These are phyloP conservation scores for Colletotrichum higginsianum DNA, from an alignment of 2,329 filamentous ascomycete genomes.

Conservation along the genomic window DNA sequence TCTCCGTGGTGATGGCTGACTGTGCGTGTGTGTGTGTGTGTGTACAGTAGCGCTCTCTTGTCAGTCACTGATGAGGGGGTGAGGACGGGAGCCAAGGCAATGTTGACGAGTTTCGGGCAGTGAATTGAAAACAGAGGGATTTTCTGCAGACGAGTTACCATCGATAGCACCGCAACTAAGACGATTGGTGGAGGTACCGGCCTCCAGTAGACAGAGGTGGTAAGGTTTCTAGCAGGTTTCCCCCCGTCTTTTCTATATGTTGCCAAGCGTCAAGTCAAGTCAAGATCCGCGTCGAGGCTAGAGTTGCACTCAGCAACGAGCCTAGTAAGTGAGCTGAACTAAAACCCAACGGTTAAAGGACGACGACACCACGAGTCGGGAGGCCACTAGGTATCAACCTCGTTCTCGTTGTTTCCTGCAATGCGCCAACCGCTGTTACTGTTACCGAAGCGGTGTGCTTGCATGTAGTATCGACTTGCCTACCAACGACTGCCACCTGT, in stretches of 20 bases:
- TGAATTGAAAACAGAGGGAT: conserved; percentile 24
- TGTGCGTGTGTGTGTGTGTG: too few species aligned
- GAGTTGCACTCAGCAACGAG: conserved; percentile 28
- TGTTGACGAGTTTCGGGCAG: conserved; percentile 11
- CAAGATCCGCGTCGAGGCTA: conserved; percentile 4
- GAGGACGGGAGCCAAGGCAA: conserved; percentile 14
- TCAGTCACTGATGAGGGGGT: background rate
- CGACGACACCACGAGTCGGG: background rate
- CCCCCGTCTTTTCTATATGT: background rate
- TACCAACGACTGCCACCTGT: conserved; percentile 38
- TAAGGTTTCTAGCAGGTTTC: background rate
- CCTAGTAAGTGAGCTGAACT: conserved; percentile 3
- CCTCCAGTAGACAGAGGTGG: background rate
- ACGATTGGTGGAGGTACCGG: conserved; percentile 18
- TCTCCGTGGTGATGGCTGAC: conserved; percentile 23
- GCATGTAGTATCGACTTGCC: conserved; percentile 18
- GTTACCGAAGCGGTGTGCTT: background rate
- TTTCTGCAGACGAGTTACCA: conserved; percentile 9
- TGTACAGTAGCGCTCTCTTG: background rate
- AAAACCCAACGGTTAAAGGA: background rate
- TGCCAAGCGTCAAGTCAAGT: conserved; percentile 6
- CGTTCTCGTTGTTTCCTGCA: conserved; percentile 15
- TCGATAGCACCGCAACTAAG: conserved; percentile 10
- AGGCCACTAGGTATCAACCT: background rate
- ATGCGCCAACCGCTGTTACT: conserved; percentile 8